phyloP scores from a whole-genome alignment of 257 asterid genomes.

The Jacaranda mimosifolia region DNA sequence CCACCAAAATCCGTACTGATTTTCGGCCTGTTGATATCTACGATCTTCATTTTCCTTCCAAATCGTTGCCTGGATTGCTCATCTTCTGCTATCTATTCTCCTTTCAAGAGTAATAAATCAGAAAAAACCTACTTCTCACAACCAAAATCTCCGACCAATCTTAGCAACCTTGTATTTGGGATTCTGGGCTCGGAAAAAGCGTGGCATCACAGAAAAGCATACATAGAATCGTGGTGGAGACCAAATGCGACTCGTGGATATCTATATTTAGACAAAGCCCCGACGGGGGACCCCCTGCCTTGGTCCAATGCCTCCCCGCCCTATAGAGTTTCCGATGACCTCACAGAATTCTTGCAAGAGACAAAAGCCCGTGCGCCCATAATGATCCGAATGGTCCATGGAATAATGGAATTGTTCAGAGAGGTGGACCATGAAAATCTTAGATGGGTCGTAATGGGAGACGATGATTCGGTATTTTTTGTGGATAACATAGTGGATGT shows the following conservation, averaged over 20 bases:
- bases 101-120: background rate
- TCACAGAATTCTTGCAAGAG: constrained; percentile 38
- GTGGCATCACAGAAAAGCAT: constrained; percentile 48
- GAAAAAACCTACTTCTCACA: background rate
- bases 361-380: constrained; percentile 41
- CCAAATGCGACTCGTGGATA: constrained; percentile 51
- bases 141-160: constrained; percentile 37
- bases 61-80: background rate
- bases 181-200: constrained; percentile 58
- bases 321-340: constrained; percentile 51
- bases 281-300: constrained; percentile 51
- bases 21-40: constrained; percentile 32
- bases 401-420: constrained; percentile 59
- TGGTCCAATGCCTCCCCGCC: constrained; percentile 62
- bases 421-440: constrained; percentile 47
- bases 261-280: constrained; percentile 56
- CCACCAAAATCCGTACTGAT: constrained; percentile 39
- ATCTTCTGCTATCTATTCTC: constrained; percentile 20
- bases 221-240: constrained; percentile 70
- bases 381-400: constrained; percentile 66
- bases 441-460: constrained; percentile 81
- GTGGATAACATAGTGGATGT: constrained; percentile 69
- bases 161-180: constrained; percentile 63
- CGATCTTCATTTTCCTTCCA: constrained; percentile 35
- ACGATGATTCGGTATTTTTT: constrained; percentile 73